Evolutionary conservation across 768 basidiomycete genomes (phyloP), one percentile per base, ranked within the genome.

Genomic region (Russula lepida): DNA sequence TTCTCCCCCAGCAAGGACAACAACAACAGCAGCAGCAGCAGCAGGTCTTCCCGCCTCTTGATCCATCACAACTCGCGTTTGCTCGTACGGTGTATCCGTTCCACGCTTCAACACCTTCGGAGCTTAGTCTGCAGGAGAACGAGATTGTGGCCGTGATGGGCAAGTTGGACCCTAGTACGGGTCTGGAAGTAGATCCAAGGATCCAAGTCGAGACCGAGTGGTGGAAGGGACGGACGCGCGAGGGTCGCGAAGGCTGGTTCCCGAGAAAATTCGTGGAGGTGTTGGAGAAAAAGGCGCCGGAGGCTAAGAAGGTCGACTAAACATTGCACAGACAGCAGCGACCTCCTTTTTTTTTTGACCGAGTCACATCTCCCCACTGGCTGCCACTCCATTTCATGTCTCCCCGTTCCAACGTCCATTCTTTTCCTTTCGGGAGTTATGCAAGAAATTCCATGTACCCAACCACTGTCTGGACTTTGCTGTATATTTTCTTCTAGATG

Each of bases 231-330:
- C 80, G 95, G 49, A 94, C 90, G 62, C 78, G 95, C 59, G 94
- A 97, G 66, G 95, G 95, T 0, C 79, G 87, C 66, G 85, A 90
- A 66, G 95, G 95, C 0, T 98, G 93, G 92, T 97, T 98, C 80
- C 95, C 95, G 2, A 81, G 77, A 60, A 92, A 88, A 66, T 95
- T 88, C 81, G 92, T 95, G 4, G 82, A 92, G 71, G 77, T 88
- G 4, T 72, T 89, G 58, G 83, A 79, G 68, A 76, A 80, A 68
- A 71, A 69, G 67, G 76, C 50, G 23, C 28, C 63, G 1, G 66
- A 74, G 57, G 67, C 66, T 6, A 80, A 78, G 69, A 78, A 77
- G 66, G 66, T 75, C 8, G 74, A 78, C 33, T 80, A 66, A 69
- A 37, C 15, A 1, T 32, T 32, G 30, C 1, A 32, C 3, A 32